phyloP scores from a whole-genome alignment of 2,329 filamentous ascomycete genomes.

The Nigrospora osmanthi region DNA sequence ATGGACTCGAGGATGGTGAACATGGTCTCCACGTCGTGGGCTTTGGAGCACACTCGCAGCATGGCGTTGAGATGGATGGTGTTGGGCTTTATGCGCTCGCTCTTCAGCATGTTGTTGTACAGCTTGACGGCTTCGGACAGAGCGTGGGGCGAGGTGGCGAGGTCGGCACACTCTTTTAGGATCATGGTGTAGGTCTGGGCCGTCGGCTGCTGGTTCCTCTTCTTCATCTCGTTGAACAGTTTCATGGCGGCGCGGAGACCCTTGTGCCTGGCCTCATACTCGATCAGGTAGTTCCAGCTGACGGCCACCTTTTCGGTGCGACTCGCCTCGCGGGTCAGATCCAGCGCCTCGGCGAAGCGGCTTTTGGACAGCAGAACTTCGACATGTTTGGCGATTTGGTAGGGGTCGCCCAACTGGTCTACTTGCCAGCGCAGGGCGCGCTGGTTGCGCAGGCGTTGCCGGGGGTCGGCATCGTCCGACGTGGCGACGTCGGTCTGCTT shows the following conservation, averaged over 20 bases:
- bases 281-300: constrained; percentile 82
- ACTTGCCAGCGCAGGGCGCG: constrained; percentile 47
- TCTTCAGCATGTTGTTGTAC: constrained; percentile 66
- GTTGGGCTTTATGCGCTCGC: constrained; percentile 59
- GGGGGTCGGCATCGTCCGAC: not conserved
- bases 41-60: constrained; percentile 71
- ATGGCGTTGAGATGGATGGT: constrained; percentile 84
- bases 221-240: constrained; percentile 99
- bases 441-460: constrained; percentile 6
- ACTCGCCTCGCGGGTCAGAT: constrained; percentile 63
- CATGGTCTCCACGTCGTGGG: constrained; percentile 69
- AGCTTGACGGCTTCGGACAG: constrained; percentile 64
- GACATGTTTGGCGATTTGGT: constrained; percentile 64
- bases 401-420: constrained; percentile 58
- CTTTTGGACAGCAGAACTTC: constrained; percentile 48
- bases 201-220: constrained; percentile 74
- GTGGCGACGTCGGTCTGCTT: not conserved
- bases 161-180: constrained; percentile 60
- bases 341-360: constrained; percentile 58
- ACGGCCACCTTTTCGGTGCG: constrained; percentile 58
- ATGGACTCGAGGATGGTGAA: constrained; percentile 70
- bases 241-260: constrained; percentile 61
- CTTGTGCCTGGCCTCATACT: constrained; percentile 56
- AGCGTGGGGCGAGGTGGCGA: constrained; percentile 44
- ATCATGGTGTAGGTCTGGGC: constrained; percentile 78